Evolutionary conservation across 805 yeast species (phyloP).

Genomic region (Yamadazyma sp.): DNA sequence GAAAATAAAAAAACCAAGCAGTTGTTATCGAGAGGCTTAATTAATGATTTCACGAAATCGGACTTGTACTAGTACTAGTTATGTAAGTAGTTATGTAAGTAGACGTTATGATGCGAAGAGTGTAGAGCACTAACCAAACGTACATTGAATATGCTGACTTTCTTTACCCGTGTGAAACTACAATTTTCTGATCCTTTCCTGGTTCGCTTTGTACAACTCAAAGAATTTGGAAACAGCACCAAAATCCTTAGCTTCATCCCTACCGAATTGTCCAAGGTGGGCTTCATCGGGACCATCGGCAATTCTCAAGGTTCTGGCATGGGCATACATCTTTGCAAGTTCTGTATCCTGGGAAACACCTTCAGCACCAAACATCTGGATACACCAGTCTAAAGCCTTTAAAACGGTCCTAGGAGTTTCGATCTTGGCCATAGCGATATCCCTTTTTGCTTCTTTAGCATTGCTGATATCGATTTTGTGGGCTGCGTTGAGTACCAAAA

Average conservation of each 20-base stretch:
- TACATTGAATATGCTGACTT: too few relatives aligned
- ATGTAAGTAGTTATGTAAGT: too few relatives aligned
- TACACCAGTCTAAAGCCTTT: conserved; percentile 57
- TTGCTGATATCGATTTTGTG: conserved; percentile 53
- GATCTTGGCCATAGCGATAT: conserved; percentile 63
- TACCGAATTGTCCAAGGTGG: conserved; percentile 56
- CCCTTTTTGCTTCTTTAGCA: conserved; percentile 54
- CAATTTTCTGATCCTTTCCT: conserved; percentile 25
- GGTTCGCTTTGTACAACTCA: conserved; percentile 20
- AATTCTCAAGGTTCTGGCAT: conserved; percentile 54
- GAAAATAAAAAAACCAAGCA: conserved; percentile 49
- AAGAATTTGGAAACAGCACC: conserved; percentile 36
- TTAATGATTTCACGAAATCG: conserved; percentile 54
- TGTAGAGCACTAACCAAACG: too few relatives aligned
- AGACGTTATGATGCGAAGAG: background rate
- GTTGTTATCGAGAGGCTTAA: conserved; percentile 54
- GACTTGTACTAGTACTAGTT: conserved; percentile 46
- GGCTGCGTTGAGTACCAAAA: conserved; percentile 61
- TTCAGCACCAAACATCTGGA: conserved; percentile 65
- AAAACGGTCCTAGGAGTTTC: conserved; percentile 55
- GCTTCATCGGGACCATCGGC: conserved; percentile 76
- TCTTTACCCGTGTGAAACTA: too few relatives aligned
- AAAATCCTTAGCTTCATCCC: conserved; percentile 43
- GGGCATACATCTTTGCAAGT: conserved; percentile 52
- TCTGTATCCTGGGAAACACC: conserved; percentile 64